These are phyloP conservation scores for Tanacetum coccineum DNA, from an alignment of 129 eudicot species.

Conservation along the genomic window DNA sequence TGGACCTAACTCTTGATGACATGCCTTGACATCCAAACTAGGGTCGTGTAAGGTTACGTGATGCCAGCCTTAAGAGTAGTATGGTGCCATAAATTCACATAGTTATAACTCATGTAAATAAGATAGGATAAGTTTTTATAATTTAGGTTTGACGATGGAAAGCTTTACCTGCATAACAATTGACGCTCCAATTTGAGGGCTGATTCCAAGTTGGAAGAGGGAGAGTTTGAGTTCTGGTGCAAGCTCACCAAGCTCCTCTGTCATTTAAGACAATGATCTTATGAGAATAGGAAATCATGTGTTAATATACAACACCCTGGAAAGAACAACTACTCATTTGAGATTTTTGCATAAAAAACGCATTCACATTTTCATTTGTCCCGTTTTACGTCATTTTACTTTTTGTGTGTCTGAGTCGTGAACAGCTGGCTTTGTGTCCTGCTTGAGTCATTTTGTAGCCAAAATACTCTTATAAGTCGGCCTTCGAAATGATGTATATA, in stretches of 20 bases:
- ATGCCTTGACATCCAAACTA: conserved; percentile 15
- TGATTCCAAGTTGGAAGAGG: conserved; percentile 91
- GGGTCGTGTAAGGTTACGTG: neutral
- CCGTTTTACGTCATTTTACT: neutral
- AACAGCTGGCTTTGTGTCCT: too few relatives aligned
- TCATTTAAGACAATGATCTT: conserved; percentile 11
- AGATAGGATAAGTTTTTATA: neutral
- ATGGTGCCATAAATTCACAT: neutral
- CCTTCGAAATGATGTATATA: too few relatives aligned
- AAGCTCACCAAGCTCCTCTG: conserved; percentile 89
- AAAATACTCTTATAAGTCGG: too few relatives aligned
- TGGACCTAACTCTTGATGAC: conserved; percentile 3
- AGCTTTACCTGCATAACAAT: conserved; percentile 88
- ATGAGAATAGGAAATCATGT: neutral
- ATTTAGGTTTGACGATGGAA: neutral
- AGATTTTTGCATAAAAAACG: neutral
- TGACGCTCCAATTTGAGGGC: conserved; percentile 96
- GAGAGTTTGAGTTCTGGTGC: conserved; percentile 90
- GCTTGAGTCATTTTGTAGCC: too few relatives aligned
- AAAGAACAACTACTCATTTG: too few relatives aligned
- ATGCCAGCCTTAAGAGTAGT: conserved; percentile 5
- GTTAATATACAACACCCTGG: neutral
- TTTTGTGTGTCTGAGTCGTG: too few relatives aligned
- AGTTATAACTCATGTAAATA: neutral
- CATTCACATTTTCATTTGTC: neutral